These are phyloP conservation scores for Cyclaneusma minus DNA, from an alignment of 2,329 filamentous ascomycete species.

Conservation along the genomic window DNA sequence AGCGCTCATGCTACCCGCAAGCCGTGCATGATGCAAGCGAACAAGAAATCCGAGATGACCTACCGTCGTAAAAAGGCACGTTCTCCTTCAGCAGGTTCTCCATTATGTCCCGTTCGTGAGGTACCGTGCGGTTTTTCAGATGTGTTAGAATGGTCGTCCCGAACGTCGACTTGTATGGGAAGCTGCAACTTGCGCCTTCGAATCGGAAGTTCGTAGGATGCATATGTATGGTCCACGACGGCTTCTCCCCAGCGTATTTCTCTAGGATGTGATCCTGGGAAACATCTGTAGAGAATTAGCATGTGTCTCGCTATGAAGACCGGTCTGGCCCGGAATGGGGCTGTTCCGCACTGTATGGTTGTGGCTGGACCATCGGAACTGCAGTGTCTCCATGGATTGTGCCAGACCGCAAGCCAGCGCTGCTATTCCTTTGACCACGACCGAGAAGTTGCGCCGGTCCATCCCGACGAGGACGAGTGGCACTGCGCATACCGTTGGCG, in stretches of 20 bases:
- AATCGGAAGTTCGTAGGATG: conserved; percentile 80
- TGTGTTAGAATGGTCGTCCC: conserved; percentile 62
- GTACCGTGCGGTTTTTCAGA: conserved; percentile 59
- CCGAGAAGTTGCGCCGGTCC: conserved; percentile 26
- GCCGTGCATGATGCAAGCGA: conserved; percentile 2
- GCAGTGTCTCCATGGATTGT: conserved; percentile 29
- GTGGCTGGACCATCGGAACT: conserved; percentile 25
- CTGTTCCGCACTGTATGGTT: conserved; percentile 32
- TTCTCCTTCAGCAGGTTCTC: conserved; percentile 56
- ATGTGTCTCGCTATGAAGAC: conserved; percentile 9
- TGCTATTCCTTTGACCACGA: conserved; percentile 32
- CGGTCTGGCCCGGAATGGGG: not conserved
- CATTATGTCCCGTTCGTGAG: conserved; percentile 81
- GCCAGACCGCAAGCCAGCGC: conserved; percentile 31
- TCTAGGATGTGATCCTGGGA: conserved; percentile 66
- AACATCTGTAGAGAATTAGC: conserved; percentile 37
- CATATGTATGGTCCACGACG: conserved; percentile 76
- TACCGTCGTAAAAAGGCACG: conserved; percentile 79
- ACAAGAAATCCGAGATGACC: conserved; percentile 1
- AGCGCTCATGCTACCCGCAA: too few species aligned
- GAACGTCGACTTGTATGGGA: conserved; percentile 88
- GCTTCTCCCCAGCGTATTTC: conserved; percentile 57
- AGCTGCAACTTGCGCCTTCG: conserved; percentile 85
- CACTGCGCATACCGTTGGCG: conserved; percentile 28
- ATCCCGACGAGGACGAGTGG: conserved; percentile 45